phyloP scores from a whole-genome alignment of 2,329 filamentous ascomycete genomes.

The Hypoxylon sp. region DNA sequence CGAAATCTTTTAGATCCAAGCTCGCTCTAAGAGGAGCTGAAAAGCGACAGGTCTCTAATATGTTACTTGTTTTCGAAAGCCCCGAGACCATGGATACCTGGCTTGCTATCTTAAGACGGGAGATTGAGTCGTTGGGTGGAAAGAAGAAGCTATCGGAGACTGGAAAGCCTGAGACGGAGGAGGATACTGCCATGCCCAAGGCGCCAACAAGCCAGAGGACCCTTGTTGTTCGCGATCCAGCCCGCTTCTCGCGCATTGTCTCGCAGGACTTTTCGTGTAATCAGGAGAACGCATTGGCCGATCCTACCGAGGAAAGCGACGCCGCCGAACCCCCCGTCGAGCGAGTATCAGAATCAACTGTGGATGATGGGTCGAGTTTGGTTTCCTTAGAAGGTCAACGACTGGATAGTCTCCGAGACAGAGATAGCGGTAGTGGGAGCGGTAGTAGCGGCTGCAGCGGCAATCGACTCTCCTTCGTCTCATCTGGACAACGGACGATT shows the following conservation, averaged over 20 bases:
- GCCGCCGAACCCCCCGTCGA: constrained; percentile 52
- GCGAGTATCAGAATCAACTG: constrained; percentile 58
- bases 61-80: constrained; percentile 80
- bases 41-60: constrained; percentile 71
- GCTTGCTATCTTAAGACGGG: constrained; percentile 76
- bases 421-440: constrained; percentile 62
- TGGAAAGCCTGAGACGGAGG: constrained; percentile 65
- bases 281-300: constrained; percentile 47
- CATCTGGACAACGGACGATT: constrained; percentile 72
- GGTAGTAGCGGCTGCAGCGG: constrained; percentile 61
- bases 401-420: constrained; percentile 70
- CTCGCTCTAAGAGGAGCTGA: constrained; percentile 72
- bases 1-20: constrained; percentile 75
- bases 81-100: constrained; percentile 83
- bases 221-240: constrained; percentile 64
- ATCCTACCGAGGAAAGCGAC: constrained; percentile 51
- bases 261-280: constrained; percentile 57
- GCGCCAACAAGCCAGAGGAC: constrained; percentile 63
- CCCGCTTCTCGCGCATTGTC: constrained; percentile 62
- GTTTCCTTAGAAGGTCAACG: constrained; percentile 72
- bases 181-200: constrained; percentile 54
- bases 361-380: constrained; percentile 70
- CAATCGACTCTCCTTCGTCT: constrained; percentile 72
- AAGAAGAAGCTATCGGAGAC: constrained; percentile 74
- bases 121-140: constrained; percentile 79